These are phyloP conservation scores for Juncus effusus DNA, from an alignment of 176 grass and related monocot genomes.

Conservation along the genomic window DNA sequence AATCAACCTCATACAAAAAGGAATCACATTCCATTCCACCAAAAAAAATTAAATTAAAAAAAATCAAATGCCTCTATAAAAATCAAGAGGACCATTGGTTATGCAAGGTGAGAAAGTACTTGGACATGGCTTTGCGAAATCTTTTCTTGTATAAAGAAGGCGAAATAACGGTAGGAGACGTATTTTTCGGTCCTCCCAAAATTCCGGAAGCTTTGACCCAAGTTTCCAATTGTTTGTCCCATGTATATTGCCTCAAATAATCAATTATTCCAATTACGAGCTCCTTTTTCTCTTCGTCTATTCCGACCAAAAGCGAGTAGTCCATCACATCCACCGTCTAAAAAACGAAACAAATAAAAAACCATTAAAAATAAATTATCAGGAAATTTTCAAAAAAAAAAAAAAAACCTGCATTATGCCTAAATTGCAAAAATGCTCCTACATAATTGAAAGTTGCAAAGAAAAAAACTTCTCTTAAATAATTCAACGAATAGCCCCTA, in stretches of 20 bases:
- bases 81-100: conserved; percentile 71
- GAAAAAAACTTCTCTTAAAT: too few species aligned
- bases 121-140: conserved; percentile 98
- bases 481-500: too few species aligned
- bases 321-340: conserved; percentile 94
- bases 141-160: conserved; percentile 89
- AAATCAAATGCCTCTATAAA: conserved; percentile 29
- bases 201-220: conserved; percentile 89
- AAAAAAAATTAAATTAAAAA: conserved; percentile 20
- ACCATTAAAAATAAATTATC: background rate
- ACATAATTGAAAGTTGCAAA: too few species aligned
- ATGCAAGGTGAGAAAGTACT: conserved; percentile 85
- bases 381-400: too few species aligned
- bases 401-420: too few species aligned
- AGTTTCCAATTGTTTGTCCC: conserved; percentile 95
- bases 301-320: conserved; percentile 86
- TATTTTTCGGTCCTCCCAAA: conserved; percentile 73
- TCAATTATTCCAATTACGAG: conserved; percentile 93
- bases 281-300: conserved; percentile 79
- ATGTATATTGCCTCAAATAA: conserved; percentile 92
- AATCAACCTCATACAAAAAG: conserved; percentile 30
- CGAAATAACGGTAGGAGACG: conserved; percentile 68
- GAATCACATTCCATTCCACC: conserved; percentile 18
- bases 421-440: too few species aligned
- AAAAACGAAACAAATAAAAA: conserved; percentile 22